A percentile compares a stretch with the other conserved stretches of the same genome.
phyloP scores from a whole-genome alignment of 1,284 basidiomycete genomes.

The Cronartium quercuum region DNA sequence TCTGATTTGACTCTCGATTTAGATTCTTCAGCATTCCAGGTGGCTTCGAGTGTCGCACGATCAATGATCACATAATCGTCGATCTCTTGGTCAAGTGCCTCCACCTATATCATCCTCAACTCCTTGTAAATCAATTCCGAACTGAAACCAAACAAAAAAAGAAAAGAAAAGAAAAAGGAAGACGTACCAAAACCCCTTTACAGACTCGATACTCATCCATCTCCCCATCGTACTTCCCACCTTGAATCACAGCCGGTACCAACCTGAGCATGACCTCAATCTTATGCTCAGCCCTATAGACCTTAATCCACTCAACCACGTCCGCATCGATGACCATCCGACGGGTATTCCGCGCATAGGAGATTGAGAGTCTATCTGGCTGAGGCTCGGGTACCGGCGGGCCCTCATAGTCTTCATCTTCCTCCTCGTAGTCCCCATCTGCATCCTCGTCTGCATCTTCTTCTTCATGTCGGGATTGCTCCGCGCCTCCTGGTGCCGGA shows the following conservation, averaged over 20 bases:
- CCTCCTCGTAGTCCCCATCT: conserved; percentile 36
- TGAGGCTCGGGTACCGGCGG: conserved; percentile 47
- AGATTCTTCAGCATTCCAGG: conserved; percentile 39
- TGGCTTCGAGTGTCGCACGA: conserved; percentile 41
- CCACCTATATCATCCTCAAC: conserved; percentile 58
- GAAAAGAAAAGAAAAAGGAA: not conserved
- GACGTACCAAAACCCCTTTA: conserved; percentile 66
- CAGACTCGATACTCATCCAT: conserved; percentile 54
- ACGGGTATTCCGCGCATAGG: conserved; percentile 79
- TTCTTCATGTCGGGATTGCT: conserved; percentile 20
- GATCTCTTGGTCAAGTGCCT: conserved; percentile 64
- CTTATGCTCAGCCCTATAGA: conserved; percentile 72
- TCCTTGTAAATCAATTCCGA: not conserved
- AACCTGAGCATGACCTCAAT: conserved; percentile 72
- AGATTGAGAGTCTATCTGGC: conserved; percentile 66
- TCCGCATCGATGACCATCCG: conserved; percentile 83
- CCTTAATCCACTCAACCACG: conserved; percentile 69
- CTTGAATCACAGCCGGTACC: conserved; percentile 43
- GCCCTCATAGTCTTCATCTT: conserved; percentile 34
- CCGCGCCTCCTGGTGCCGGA: conserved; percentile 22
- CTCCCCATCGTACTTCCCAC: conserved; percentile 52
- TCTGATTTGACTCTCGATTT: not conserved
- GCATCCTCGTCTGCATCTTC: conserved; percentile 29
- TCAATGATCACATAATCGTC: conserved; percentile 45
- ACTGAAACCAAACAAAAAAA: too few species aligned